phyloP scores from a whole-genome alignment of 2,329 filamentous ascomycete species.

The Venturia nashicola region DNA sequence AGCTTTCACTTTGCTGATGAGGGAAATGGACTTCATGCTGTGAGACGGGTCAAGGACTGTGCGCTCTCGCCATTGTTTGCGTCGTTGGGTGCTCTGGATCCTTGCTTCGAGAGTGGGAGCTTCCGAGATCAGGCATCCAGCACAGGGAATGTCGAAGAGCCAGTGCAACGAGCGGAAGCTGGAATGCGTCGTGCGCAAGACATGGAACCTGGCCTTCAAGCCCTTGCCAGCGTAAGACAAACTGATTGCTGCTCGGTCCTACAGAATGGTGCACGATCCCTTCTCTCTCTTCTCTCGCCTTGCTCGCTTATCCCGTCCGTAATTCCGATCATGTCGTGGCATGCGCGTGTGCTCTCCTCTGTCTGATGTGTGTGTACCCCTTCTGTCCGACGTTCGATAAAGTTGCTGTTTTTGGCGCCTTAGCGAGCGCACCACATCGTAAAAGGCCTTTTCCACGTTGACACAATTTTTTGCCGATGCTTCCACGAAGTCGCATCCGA shows the following conservation, averaged over 20 bases:
- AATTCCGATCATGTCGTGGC: slow-evolving; percentile 5
- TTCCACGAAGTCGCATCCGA: slow-evolving; percentile 94
- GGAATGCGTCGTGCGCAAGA: not conserved
- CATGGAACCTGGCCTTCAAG: not conserved
- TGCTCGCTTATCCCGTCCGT: not conserved
- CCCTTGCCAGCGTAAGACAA: not conserved
- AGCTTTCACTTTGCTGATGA: not conserved
- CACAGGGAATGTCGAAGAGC: not conserved
- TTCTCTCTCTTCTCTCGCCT: slow-evolving; percentile 9
- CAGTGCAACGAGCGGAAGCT: not conserved
- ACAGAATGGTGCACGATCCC: slow-evolving; percentile 7
- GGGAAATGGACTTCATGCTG: not conserved
- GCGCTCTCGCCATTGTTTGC: not conserved
- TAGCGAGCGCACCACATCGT: slow-evolving; percentile 87
- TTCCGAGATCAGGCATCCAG: not conserved
- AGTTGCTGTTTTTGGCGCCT: slow-evolving; percentile 60
- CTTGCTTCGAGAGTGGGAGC: not conserved
- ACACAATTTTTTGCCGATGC: slow-evolving; percentile 96
- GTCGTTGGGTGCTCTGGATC: not conserved
- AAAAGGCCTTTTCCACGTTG: slow-evolving; percentile 97
- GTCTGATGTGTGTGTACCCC: slow-evolving; percentile 8
- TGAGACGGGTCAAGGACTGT: not conserved
- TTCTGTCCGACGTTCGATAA: slow-evolving; percentile 7
- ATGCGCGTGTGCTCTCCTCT: not conserved
- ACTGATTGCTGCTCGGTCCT: not conserved